Percentiles rank a stretch among this genome's conserved stretches.
Evolutionary conservation across 2,329 filamentous ascomycete species (phyloP).

Genomic region (Hymenoscyphus infarciens): DNA sequence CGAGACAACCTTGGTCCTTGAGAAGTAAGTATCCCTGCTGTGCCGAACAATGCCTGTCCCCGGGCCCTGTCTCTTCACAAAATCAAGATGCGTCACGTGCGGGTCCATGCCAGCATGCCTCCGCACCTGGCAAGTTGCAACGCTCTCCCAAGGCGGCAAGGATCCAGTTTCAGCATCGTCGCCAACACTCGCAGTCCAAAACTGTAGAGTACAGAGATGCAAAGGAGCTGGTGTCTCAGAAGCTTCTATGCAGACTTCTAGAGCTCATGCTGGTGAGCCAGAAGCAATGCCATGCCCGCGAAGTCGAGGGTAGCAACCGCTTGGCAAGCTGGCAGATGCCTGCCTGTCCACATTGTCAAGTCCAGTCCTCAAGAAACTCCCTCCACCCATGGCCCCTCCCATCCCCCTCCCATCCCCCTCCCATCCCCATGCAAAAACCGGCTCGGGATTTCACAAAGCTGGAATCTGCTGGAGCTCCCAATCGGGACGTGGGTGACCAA

Average conservation of each 20-base stretch:
- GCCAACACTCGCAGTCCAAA: not conserved
- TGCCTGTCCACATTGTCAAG: slow-evolving; percentile 12
- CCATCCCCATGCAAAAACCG: slow-evolving; percentile 15
- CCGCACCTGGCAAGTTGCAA: not conserved
- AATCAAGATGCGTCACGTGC: slow-evolving; percentile 1
- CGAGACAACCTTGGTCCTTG: slow-evolving; percentile 1
- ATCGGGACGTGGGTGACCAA: slow-evolving; percentile 20
- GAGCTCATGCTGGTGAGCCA: slow-evolving; percentile 19
- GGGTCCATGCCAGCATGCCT: not conserved
- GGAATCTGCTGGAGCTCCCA: slow-evolving; percentile 19
- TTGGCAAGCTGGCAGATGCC: slow-evolving; percentile 5
- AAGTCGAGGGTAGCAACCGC: slow-evolving; percentile 1
- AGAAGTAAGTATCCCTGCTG: not conserved
- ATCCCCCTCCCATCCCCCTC: slow-evolving; percentile 18
- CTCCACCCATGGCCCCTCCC: slow-evolving; percentile 14
- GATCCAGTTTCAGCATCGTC: slow-evolving; percentile 3
- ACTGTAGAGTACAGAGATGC: not conserved
- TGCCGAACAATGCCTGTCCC: slow-evolving; percentile 15
- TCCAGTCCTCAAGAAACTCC: slow-evolving; percentile 6
- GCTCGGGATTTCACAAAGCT: slow-evolving; percentile 26
- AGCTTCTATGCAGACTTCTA: slow-evolving; percentile 30
- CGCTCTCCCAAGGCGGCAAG: not conserved
- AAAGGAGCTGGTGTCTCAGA: slow-evolving; percentile 21
- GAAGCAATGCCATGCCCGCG: slow-evolving; percentile 4
- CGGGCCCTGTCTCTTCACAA: slow-evolving; percentile 7